phyloP scores from a whole-genome alignment of 2,329 filamentous ascomycete genomes.

The Botrytis paeoniae region DNA sequence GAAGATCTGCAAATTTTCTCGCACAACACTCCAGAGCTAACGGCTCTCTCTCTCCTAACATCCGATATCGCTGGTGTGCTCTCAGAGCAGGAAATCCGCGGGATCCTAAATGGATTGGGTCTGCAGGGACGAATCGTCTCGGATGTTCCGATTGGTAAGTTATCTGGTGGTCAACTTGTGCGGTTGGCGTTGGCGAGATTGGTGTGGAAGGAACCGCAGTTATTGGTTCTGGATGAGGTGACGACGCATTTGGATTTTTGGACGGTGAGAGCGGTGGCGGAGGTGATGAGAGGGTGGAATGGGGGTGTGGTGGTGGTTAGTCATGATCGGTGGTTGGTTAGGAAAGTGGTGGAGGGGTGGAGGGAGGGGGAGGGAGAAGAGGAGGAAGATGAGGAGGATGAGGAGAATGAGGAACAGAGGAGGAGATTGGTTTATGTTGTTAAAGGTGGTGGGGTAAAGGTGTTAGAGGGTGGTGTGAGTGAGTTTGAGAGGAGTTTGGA shows the following conservation, averaged over 20 bases:
- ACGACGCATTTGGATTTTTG: constrained; percentile 88
- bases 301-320: constrained; percentile 75
- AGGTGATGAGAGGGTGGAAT: constrained; percentile 64
- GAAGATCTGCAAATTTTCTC: constrained; percentile 62
- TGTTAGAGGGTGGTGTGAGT: constrained; percentile 58
- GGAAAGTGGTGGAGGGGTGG: constrained; percentile 66
- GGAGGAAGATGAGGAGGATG: constrained; percentile 47
- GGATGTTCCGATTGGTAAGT: constrained; percentile 67
- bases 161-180: constrained; percentile 78
- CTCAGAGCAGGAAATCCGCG: constrained; percentile 65
- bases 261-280: constrained; percentile 69
- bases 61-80: constrained; percentile 51
- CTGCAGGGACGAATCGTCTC: constrained; percentile 68
- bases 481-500: constrained; percentile 64
- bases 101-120: constrained; percentile 65
- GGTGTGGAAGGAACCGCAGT: constrained; percentile 97
- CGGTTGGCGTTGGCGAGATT: constrained; percentile 85
- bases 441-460: constrained; percentile 53
- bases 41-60: constrained; percentile 62
- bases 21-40: constrained; percentile 48
- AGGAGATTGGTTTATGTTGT: constrained; percentile 59
- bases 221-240: constrained; percentile 94
- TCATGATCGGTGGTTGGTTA: constrained; percentile 80
- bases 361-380: constrained; percentile 42
- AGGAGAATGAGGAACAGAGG: constrained; percentile 47